phyloP scores from a whole-genome alignment of 768 basidiomycete species.

The Boletus rubropictus region DNA sequence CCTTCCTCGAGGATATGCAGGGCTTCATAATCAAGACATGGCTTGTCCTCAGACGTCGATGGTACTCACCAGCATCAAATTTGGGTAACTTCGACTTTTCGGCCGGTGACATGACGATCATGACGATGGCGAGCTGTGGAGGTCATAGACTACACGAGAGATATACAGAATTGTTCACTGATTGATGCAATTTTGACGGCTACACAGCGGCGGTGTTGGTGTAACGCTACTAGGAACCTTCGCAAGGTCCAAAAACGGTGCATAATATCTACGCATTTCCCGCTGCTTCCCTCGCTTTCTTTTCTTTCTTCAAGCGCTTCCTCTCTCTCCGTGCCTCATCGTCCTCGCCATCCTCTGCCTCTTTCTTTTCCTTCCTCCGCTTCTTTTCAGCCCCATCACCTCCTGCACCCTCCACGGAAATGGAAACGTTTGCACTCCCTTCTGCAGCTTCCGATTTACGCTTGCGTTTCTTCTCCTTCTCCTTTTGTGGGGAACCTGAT shows the following conservation, averaged over 20 bases:
- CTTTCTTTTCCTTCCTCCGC: conserved; percentile 59
- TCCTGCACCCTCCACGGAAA: conserved; percentile 31
- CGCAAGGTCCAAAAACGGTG: background rate
- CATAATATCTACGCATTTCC: conserved; percentile 17
- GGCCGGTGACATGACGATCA: conserved; percentile 4
- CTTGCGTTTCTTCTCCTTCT: conserved; percentile 83
- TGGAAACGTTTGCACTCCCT: conserved; percentile 38
- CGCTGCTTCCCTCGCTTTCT: conserved; percentile 46
- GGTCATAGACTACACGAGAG: conserved; percentile 1
- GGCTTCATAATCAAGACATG: conserved; percentile 62
- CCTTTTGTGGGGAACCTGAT: conserved; percentile 35
- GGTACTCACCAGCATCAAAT: conserved; percentile 58
- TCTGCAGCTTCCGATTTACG: conserved; percentile 60
- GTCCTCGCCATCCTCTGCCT: conserved; percentile 39
- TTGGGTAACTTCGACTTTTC: conserved; percentile 54
- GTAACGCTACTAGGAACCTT: too few species aligned
- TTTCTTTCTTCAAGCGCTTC: conserved; percentile 66
- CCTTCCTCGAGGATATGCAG: conserved; percentile 77
- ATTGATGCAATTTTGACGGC: conserved; percentile 14
- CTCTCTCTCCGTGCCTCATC: conserved; percentile 57
- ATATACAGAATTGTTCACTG: background rate
- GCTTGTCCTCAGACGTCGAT: too few species aligned
- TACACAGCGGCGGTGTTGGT: conserved; percentile 1
- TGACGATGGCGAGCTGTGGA: background rate
- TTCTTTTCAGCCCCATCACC: conserved; percentile 49